A percentile compares a stretch with the other conserved stretches of the same genome.
Evolutionary conservation across 2,329 filamentous ascomycete species (phyloP).

Genomic region (Venturia carpophila): DNA sequence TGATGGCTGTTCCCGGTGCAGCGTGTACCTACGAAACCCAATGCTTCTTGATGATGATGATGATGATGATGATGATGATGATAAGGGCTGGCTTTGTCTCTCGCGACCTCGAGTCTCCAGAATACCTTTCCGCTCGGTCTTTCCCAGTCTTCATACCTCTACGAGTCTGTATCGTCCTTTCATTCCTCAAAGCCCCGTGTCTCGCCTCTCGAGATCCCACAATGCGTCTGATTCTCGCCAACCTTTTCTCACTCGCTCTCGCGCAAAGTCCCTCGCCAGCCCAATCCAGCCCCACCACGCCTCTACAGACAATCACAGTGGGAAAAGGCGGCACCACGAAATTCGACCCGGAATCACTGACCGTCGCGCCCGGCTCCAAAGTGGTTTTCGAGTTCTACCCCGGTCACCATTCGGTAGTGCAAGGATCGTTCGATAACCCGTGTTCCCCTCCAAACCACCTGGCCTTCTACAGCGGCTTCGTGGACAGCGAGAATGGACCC

Average conservation of each 20-base stretch:
- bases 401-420: conserved; percentile 5
- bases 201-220: background rate
- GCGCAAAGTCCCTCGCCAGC: background rate
- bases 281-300: no score
- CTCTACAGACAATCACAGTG: conserved; percentile 6
- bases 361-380: background rate
- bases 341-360: conserved; percentile 15
- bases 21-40: background rate
- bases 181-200: background rate
- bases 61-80: background rate
- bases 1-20: background rate
- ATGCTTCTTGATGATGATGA: background rate
- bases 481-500: background rate
- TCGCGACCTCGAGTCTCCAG: no score
- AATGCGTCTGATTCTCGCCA: background rate
- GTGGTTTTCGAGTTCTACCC: conserved; percentile 18
- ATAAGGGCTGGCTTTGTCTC: background rate
- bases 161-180: background rate
- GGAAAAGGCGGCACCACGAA: conserved; percentile 6
- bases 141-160: background rate
- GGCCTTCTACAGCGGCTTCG: conserved; percentile 14
- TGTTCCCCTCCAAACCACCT: background rate
- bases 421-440: conserved; percentile 12
- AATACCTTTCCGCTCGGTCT: background rate
- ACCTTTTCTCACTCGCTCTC: background rate